A percentile compares a stretch with the other conserved stretches of the same genome.
Conservation (phyloP, 164 flowering plant species). For the Magnolia kwangsiensis region DNA sequence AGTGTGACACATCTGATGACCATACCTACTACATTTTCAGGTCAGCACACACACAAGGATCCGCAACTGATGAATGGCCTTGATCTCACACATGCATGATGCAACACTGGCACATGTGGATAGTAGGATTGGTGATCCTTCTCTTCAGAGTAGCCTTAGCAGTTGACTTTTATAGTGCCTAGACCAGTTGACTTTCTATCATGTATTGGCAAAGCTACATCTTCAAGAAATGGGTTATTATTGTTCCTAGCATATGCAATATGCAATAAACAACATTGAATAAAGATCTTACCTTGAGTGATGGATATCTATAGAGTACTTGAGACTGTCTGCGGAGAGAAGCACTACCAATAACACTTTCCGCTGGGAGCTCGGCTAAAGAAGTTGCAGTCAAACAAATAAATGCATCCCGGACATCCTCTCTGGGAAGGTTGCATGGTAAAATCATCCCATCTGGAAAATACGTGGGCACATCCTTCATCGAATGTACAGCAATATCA, state of each 20-base stretch:
- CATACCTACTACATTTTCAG: neutral
- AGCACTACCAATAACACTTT: slow-evolving; percentile 87
- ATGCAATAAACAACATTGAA: neutral
- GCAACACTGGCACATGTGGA: neutral
- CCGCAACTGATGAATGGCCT: neutral
- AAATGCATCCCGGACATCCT: slow-evolving; percentile 97
- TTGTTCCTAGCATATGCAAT: neutral
- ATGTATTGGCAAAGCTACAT: neutral
- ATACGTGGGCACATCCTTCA: slow-evolving; percentile 99
- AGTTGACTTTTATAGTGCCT: neutral
- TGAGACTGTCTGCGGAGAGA: slow-evolving; percentile 96
- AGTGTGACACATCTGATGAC: neutral
- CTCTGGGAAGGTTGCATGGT: slow-evolving; percentile 90
- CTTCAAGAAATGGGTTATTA: neutral
- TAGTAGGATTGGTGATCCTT: neutral
- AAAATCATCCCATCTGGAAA: slow-evolving; percentile 77
- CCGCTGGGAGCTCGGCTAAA: slow-evolving; percentile 80
- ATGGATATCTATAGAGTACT: slow-evolving; percentile 79
- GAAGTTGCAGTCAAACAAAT: slow-evolving; percentile 68
- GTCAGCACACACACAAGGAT: neutral
- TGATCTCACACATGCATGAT: neutral
- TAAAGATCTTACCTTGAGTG: slow-evolving; percentile 52
- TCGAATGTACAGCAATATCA: slow-evolving; percentile 97
- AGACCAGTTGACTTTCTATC: neutral
- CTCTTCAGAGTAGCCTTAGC: neutral